Conservation (phyloP, 768 basidiomycete species). For the Phlegmacium glaucopus region DNA sequence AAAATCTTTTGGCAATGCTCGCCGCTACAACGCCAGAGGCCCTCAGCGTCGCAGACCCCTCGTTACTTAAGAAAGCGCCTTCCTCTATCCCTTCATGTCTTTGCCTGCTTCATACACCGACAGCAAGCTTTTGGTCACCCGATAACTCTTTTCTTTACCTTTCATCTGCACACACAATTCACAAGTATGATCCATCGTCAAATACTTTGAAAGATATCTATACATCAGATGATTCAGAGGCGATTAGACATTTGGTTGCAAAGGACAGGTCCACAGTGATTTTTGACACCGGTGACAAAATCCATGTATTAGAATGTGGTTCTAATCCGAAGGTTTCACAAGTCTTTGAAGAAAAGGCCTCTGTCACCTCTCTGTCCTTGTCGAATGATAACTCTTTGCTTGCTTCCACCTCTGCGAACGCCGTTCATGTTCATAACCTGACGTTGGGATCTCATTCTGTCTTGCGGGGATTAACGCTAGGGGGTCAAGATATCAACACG, state of each 20-base stretch:
- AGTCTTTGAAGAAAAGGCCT: slow-evolving; percentile 46
- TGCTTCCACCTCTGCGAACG: slow-evolving; percentile 49
- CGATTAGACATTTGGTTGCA: slow-evolving; percentile 28
- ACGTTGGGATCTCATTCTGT: slow-evolving; percentile 47
- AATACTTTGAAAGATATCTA: slow-evolving; percentile 44
- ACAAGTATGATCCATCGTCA: slow-evolving; percentile 48
- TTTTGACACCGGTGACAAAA: slow-evolving; percentile 41
- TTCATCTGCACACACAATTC: slow-evolving; percentile 42
- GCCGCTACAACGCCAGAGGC: slow-evolving; percentile 47
- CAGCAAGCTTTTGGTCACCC: slow-evolving; percentile 50
- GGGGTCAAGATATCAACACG: slow-evolving; percentile 32
- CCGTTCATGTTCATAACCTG: slow-evolving; percentile 61
- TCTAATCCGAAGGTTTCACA: slow-evolving; percentile 38
- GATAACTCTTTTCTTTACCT: slow-evolving; percentile 57
- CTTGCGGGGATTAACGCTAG: slow-evolving; percentile 51
- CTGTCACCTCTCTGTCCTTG: slow-evolving; percentile 52
- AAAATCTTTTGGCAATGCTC: slow-evolving; percentile 39
- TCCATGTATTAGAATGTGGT: slow-evolving; percentile 49
- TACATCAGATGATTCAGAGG: slow-evolving; percentile 22
- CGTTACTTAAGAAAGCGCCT: slow-evolving; percentile 42
- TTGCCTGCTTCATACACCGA: slow-evolving; percentile 29
- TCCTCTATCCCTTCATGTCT: slow-evolving; percentile 38
- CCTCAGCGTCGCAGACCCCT: slow-evolving; percentile 46
- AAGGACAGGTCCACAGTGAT: slow-evolving; percentile 42
- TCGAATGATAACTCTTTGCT: slow-evolving; percentile 58